Evolutionary conservation across 495 filamentous ascomycete species (phyloP), one percentile per base, ranked within the genome.

Genomic region (Pyrenula massariospora): DNA sequence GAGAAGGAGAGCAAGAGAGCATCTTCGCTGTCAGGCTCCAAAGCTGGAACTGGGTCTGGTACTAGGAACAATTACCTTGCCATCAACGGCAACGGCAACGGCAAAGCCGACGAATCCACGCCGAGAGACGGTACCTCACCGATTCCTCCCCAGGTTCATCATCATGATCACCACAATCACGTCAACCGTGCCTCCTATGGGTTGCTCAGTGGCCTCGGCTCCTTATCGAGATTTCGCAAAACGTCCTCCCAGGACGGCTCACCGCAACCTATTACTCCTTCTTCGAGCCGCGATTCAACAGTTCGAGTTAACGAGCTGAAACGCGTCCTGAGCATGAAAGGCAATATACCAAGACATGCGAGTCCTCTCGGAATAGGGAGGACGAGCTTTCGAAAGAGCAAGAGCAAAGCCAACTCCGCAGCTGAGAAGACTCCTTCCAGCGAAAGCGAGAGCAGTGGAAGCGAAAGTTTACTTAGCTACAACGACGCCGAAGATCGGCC

Each of bases 251-350:
- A 72, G 19, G 76, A 77, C 22, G 67, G 63, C 2, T 82, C 84
- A 0, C 74, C 72, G 24, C 73, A 77, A 19, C 74, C 75, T 19
- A 69, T 73, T 24, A 78, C 74, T 10, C 19, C 50, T 59, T 76
- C 75, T 52, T 84, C 83, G 24, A 82, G 72, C 63, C 68, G 81
- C 57, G 83, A 79, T 24, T 84, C 80, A 19, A 82, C 89, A 11
- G 82, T 90, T n/a, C 84, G 86, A 36, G 84, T 95, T n/a, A 89
- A 91, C 56, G 89, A 95, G 62, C 75, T 96, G 58, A 91, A 91
- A 66, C 80, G 82, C 52, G 86, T 84, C 22, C 77, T 88, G 15
- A 83, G 81, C 2, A 83, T 72, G 23, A 68, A 62, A 59, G 70
- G 66, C 58, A 71, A 71, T 10, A 42, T 24, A 19, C 3, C 52